Percentiles rank a stretch among this genome's conserved stretches.
Evolutionary conservation across 345 rosid genomes (phyloP).

Genomic region (Mangifera indica): DNA sequence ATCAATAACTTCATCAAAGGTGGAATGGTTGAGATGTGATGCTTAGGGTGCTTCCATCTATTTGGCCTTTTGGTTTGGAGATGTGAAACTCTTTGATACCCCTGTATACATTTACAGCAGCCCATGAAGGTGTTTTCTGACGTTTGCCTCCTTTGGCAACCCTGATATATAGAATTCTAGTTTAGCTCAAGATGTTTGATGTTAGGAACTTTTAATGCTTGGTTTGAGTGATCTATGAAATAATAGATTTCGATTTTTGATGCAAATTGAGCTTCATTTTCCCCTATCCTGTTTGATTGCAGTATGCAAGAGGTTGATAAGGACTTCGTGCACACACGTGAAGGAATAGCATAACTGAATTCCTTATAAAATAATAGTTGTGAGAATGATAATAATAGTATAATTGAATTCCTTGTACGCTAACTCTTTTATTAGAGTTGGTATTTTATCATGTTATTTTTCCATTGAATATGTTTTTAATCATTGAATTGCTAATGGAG

Average conservation of each 20-base stretch:
- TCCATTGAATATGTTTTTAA: background rate
- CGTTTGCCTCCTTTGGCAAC: background rate
- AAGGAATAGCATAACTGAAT: background rate
- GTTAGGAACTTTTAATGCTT: background rate
- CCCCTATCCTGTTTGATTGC: background rate
- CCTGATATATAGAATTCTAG: background rate
- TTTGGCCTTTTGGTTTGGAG: background rate
- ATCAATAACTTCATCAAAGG: background rate
- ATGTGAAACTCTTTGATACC: background rate
- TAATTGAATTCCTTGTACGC: background rate
- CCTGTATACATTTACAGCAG: no score
- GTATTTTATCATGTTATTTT: background rate
- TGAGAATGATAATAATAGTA: no score
- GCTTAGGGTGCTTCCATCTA: background rate
- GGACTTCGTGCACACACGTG: background rate
- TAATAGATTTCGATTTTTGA: background rate
- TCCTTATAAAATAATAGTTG: no score
- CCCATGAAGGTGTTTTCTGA: background rate
- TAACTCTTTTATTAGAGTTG: background rate
- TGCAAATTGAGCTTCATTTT: constrained; percentile 1
- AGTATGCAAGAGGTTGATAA: background rate
- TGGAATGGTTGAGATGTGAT: background rate
- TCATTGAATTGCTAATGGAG: background rate
- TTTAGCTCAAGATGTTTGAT: background rate
- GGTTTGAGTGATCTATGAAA: background rate